Evolutionary conservation across 1,284 basidiomycete species (phyloP), one percentile per base, ranked within the genome.

Genomic region (Kwoniella shivajii): DNA sequence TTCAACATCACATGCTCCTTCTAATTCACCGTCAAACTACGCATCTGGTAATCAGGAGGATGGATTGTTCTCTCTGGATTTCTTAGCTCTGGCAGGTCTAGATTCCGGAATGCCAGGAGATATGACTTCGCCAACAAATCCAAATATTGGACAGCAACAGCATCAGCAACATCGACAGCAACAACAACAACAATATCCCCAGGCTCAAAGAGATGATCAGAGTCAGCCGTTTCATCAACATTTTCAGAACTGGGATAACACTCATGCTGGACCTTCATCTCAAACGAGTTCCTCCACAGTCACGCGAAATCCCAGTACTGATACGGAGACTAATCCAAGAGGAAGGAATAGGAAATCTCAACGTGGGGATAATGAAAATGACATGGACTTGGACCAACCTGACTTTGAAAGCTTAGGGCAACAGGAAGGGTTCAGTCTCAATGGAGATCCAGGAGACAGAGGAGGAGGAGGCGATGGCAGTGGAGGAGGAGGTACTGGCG

Each of bases 321-420:
- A 47, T 30, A 27, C 20, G 20, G 52, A 34, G 18, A 18, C 20
- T n/a, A 29, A 31, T 18, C 16, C 9, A 20, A 26, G 6, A 20
- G 4, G n/a, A 3, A 29, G 45, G 45, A 47, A 24, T 14, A 36
- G 14, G 6, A 22, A 20, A 18, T 27, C 36, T 14, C 24, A 26
- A 3, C 34, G 36, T 16, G 6, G 10, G 10, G 26, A 36, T 24
- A 31, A n/a, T 10, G 39, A 31, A 39, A 29, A 50, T 18, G 38
- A 38, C 5, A 60, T 60, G 55, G 59, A 61, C 31, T 43, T 57
- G 29, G 59, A 61, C 29, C 56, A 54, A 34, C n/a, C 36, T n/a
- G 43, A 36, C n/a, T 9, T 54, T 18, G 37, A 26, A 26, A 41
- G 31, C 29, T 20, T 43, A 20, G 18, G 31, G 20, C 43, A 46